Conservation (phyloP, 768 basidiomycete species). For the Leccinum disarticulatum region DNA sequence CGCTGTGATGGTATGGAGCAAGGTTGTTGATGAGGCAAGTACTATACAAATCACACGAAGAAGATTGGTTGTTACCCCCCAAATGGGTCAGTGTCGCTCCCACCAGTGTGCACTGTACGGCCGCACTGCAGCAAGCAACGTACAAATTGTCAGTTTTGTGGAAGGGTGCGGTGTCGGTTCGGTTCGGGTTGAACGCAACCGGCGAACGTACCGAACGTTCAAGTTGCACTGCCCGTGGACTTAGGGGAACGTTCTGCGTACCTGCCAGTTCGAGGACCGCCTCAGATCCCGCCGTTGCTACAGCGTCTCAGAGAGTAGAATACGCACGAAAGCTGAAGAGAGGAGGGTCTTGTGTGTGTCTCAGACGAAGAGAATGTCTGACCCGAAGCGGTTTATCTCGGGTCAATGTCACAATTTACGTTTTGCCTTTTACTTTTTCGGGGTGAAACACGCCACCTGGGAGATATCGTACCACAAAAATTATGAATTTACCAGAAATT, state of each 20-base stretch:
- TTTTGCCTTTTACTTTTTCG: background rate
- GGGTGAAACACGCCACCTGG: conserved; percentile 30
- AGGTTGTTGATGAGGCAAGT: background rate
- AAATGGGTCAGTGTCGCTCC: background rate
- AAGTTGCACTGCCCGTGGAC: background rate
- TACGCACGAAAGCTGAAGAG: background rate
- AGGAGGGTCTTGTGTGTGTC: conserved; percentile 1
- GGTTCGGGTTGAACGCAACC: background rate
- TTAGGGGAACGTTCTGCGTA: background rate
- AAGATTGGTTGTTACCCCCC: background rate
- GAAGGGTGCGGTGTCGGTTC: background rate
- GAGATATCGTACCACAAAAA: conserved; percentile 30
- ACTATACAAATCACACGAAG: background rate
- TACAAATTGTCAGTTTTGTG: background rate
- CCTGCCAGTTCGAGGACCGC: background rate
- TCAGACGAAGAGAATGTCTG: conserved; percentile 2
- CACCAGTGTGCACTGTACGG: background rate
- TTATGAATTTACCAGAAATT: conserved; percentile 17
- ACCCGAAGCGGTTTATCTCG: background rate
- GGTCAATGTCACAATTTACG: background rate
- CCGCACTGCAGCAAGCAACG: background rate
- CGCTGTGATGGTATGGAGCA: background rate
- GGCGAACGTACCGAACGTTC: conserved; percentile 2
- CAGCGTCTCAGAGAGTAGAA: background rate
- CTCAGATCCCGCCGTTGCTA: background rate